Percentiles rank a stretch among this genome's conserved stretches.
These are phyloP conservation scores for Physcomitrium patens DNA, from an alignment of 225 moss, liverwort and hornwort species.

Conservation along the genomic window DNA sequence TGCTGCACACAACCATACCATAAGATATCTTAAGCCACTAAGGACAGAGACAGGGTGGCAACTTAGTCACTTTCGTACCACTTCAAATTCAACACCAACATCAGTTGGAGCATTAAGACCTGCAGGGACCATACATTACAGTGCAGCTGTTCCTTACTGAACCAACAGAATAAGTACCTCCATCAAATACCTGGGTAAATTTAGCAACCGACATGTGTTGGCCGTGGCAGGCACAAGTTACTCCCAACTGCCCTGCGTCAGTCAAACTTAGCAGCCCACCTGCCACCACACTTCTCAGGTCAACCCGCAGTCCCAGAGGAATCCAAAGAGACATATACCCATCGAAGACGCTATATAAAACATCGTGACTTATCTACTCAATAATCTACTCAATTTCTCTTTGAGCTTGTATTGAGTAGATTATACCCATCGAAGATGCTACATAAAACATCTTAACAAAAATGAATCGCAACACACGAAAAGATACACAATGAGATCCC, in stretches of 20 bases:
- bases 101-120: neutral
- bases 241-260: conserved; percentile 78
- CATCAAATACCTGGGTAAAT: conserved; percentile 71
- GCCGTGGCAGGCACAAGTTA: conserved; percentile 82
- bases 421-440: neutral
- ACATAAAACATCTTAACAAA: neutral
- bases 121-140: no score
- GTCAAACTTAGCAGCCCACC: conserved; percentile 84
- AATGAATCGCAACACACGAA: conserved; percentile 9
- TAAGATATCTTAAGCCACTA: conserved; percentile 3
- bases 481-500: neutral
- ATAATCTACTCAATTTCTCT: no score
- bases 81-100: conserved; percentile 11
- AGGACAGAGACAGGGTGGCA: neutral
- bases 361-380: conserved; percentile 14
- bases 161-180: neutral
- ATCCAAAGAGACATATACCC: conserved; percentile 22
- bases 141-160: neutral
- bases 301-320: neutral
- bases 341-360: neutral
- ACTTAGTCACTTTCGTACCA: conserved; percentile 7
- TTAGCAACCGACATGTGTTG: conserved; percentile 83
- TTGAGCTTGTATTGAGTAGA: no score
- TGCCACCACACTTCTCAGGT: conserved; percentile 59
- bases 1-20: conserved; percentile 62